Conservation (phyloP, 192 early-diverging fungal species). For the Umbelopsis isabellina region DNA sequence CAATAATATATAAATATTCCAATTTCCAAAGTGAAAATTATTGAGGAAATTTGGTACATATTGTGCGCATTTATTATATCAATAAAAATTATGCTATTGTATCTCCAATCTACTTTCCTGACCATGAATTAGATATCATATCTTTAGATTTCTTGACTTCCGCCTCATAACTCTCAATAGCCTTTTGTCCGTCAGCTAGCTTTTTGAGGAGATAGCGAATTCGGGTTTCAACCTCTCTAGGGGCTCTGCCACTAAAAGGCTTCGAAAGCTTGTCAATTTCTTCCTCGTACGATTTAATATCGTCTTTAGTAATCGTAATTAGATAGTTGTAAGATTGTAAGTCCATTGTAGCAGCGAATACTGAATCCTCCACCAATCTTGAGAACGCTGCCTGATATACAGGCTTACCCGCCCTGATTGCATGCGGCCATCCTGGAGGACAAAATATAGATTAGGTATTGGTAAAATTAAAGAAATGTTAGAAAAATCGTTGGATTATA, state of each 20-base stretch:
- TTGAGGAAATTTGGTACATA: background rate
- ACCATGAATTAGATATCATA: conserved; percentile 29
- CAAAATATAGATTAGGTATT: background rate
- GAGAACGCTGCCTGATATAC: conserved; percentile 81
- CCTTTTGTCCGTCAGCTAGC: conserved; percentile 17
- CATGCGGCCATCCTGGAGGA: conserved; percentile 71
- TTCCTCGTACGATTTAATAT: conserved; percentile 66
- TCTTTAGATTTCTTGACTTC: conserved; percentile 29
- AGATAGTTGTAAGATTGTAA: conserved; percentile 64
- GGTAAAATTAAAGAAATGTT: background rate
- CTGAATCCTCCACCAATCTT: conserved; percentile 69
- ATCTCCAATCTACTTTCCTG: conserved; percentile 1
- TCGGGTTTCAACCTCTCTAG: conserved; percentile 51
- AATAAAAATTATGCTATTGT: background rate
- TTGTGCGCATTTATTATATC: background rate
- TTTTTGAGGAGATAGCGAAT: conserved; percentile 32
- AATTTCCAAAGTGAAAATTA: background rate
- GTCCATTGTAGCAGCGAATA: conserved; percentile 83
- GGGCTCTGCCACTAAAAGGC: conserved; percentile 59
- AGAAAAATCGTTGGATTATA: background rate
- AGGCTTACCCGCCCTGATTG: conserved; percentile 82
- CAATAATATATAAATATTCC: background rate
- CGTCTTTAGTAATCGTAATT: conserved; percentile 57
- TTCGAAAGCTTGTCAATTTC: conserved; percentile 56
- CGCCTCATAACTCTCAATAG: conserved; percentile 32